Base-by-base conservation (phyloP, 805 yeast species). In the Candida glaebosa region DNA sequence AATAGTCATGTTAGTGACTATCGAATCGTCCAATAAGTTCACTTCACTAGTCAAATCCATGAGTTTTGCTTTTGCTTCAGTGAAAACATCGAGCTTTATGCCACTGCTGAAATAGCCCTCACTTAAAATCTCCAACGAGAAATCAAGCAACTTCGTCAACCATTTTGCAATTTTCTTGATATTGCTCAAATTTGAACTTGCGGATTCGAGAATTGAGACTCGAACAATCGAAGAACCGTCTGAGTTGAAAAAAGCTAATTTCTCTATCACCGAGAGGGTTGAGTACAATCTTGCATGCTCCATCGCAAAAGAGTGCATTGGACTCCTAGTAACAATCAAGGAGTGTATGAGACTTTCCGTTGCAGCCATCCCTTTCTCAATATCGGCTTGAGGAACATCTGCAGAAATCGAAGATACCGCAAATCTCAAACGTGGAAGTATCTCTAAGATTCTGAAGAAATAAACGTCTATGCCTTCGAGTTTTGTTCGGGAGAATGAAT, bases 401-500 rank as follows among this genome's bases (percentile, higher is more conserved):
- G 79, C 84, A 6, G 81, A 75, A 10, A 81, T 77, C 10, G 69
- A 69, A 2, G 79, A 60, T 8, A 82, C 80, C 2, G 86, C 66
- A 15, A 82, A 75, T 53, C 96, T 75, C 42, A 91, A 65, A 35
- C 91, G 71, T 3, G 97, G 97, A 34, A 91, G 61, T 19, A 90
- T 56, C 51, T 93, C 98, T 28, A 93, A 61, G 6, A 87, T 60
- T 45, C 87, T 72, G 66, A 76, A 85, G 62, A 79, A 89, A 50
- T 76, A 75, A 0, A 57, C 51, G 52, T 82, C 83, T 20, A 56
- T 45, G 0, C 69, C 71, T 9, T 65, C 65, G 30, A 79, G 54
- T 1, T 49, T 41, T 3, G 56, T 48, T 1, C 51, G 63, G 3
- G 56, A 56, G 41, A 84, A 73, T 2, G 82, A 63, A 5, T 61